Evolutionary conservation across 495 filamentous ascomycete genomes (phyloP), one percentile per base, ranked within the genome.

Genomic region (Mycothermus thermophilus): DNA sequence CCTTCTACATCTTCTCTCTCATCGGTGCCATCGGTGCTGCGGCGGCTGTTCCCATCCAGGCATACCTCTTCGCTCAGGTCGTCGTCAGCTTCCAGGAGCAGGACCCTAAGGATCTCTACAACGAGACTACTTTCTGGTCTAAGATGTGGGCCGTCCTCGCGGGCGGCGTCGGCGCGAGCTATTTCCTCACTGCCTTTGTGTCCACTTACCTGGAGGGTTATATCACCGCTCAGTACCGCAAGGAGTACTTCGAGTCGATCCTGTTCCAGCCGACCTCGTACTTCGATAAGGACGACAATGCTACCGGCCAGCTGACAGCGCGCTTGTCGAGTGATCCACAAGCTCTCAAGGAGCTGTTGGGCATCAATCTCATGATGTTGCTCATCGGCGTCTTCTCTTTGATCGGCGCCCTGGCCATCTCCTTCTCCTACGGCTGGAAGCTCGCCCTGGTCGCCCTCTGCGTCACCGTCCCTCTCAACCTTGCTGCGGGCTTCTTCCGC

Each of bases 281-380:
- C 52, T 84, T 78, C 40, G 79, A 84, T 50, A 49, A 55, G 3
- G 58, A 66, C 25, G 66, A 72, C 30, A 79, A 82, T 41, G 64
- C 75, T 0, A 60, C 68, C 5, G 79, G 79, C 3, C 64, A 78
- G 9, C 56, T 85, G 21, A 69, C 69, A 5, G 63, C 72, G 3
- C 64, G 66, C 5, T 59, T 80, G 2, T 64, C 69, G 7, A 60
- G 62, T 30, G 67, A 78, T 34, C 74, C 77, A 3, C 72, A 66
- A 22, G 62, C 71, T 9, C 47, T 83, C 0, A 70, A 81, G 47
- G 74, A 80, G 32, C 57, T 83, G 2, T 50, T 79, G 14, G 70
- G 72, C 7, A 46, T 60, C 16, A 74, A 75, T 40, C 60, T 72
- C 48, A 64, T 61, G 38, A 59, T 69, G 57, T 43, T 70, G 12